A percentile compares a stretch with the other conserved stretches of the same genome.
phyloP scores from a whole-genome alignment of 805 yeast species.

The Candida nemodendra region DNA sequence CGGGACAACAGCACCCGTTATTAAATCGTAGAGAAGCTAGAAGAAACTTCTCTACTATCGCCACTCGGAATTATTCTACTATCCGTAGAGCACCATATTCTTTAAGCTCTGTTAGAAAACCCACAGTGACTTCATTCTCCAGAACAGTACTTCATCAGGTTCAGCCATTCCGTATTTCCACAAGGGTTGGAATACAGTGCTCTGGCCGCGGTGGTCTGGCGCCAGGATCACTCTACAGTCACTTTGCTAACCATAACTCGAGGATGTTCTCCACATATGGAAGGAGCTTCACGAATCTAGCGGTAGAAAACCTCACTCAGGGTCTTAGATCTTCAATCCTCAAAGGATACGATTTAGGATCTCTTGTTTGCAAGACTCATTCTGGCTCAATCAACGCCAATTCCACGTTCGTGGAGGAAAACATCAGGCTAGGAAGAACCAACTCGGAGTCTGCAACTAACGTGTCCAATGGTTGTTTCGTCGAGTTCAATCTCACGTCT shows the following conservation, averaged over 20 bases:
- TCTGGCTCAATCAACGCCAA: conserved; percentile 22
- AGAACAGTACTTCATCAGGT: conserved; percentile 24
- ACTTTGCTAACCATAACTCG: conserved; percentile 36
- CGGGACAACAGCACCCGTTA: conserved; percentile 24
- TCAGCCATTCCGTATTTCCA: conserved; percentile 28
- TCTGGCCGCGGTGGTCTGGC: conserved; percentile 25
- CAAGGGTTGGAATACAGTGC: conserved; percentile 20
- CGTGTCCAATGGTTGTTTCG: conserved; percentile 44
- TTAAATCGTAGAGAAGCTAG: conserved; percentile 13
- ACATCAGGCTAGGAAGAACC: conserved; percentile 35
- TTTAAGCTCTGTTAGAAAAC: conserved; percentile 7
- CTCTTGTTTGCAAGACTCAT: conserved; percentile 19
- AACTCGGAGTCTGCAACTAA: conserved; percentile 27
- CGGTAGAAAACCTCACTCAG: conserved; percentile 55
- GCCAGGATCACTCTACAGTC: conserved; percentile 34
- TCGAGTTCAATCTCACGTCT: conserved; percentile 52
- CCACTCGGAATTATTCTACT: conserved; percentile 16
- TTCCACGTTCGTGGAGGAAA: conserved; percentile 30
- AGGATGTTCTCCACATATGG: conserved; percentile 41
- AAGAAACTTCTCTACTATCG: conserved; percentile 29
- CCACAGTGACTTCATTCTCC: conserved; percentile 17
- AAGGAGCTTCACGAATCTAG: conserved; percentile 47
- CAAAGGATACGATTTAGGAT: conserved; percentile 32
- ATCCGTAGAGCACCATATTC: conserved; percentile 9
- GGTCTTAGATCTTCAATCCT: conserved; percentile 40